Evolutionary conservation across 495 filamentous ascomycete species (phyloP).

Genomic region (Penicillium turbatum): DNA sequence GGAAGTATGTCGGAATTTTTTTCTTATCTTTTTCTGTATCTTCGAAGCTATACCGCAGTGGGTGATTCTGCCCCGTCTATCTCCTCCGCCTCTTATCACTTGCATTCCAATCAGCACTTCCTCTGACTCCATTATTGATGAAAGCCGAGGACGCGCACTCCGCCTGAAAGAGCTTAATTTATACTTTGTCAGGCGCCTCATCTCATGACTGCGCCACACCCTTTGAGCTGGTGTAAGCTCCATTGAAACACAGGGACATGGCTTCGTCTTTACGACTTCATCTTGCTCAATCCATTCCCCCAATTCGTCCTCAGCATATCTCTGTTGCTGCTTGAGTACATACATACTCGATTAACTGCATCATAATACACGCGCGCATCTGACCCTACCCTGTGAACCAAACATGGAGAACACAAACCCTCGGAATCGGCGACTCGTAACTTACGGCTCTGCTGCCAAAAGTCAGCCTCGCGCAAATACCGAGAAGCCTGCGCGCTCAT

Average conservation of each 20-base stretch:
- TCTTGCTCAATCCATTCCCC: background rate
- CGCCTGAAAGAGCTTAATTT: background rate
- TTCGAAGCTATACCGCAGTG: constrained; percentile 7
- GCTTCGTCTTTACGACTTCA: background rate
- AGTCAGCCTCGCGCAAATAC: constrained; percentile 14
- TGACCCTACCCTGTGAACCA: background rate
- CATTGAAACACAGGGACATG: background rate
- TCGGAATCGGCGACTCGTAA: constrained; percentile 41
- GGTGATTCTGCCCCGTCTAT: constrained; percentile 10
- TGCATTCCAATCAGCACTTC: background rate
- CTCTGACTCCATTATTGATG: too few species aligned
- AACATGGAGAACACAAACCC: constrained; percentile 22
- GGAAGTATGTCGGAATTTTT: constrained; percentile 9
- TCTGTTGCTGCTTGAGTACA: background rate
- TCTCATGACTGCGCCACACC: background rate
- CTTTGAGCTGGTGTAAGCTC: constrained; percentile 1
- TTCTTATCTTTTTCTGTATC: constrained; percentile 6
- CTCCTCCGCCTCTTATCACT: constrained; percentile 6
- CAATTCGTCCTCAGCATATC: background rate
- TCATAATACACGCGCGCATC: background rate
- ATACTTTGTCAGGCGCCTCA: background rate
- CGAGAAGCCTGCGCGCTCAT: background rate
- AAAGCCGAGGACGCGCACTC: background rate
- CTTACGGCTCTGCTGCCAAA: constrained; percentile 44
- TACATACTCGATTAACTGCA: background rate